Base-by-base conservation (phyloP, 179 eudicot species). In the Amaranthus tricolor region DNA sequence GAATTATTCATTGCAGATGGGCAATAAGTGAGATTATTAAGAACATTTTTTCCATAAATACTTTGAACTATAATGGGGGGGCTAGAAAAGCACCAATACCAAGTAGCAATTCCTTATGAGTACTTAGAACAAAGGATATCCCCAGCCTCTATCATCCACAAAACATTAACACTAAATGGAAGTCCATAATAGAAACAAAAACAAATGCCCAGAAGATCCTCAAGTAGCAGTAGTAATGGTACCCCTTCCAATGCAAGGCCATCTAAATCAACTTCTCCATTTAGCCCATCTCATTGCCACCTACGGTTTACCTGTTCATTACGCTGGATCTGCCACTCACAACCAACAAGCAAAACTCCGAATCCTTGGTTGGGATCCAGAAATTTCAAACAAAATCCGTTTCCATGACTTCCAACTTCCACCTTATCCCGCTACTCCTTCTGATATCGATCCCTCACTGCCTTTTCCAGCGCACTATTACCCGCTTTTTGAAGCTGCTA, bases 391-490 rank as follows among this genome's bases (percentile, higher is more conserved):
- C 57, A 75, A 77, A 49, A 75, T 88, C 50, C 74, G 74, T 7
- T 87, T 89, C 68, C 93, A 89, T 51, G 89, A 84, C 19, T 60
- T 89, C 9, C 70, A 74, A 10, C 73, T 71, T 60, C 87, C 89
- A 59, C 24, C 71, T 19, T 84, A 80, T 69, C 74, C 72, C 8
- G 0, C 61, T 9, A 79, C 83, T 19, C 75, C 79, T 52, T 83
- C 88, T 1, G 53, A 77, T 72, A 83, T 82, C 0, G 62, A 81
- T 69, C 57, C 83, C 48, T 4, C 75, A 47, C 15, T 50, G 0
- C 84, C 79, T 15, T 91, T 83, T 72, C 92, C 91, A 0, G 56
- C 81, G 1, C 92, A 88, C 65, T 82, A 88, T 17, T 81, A 78
- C 13, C 84, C 88, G 0, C 74, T 83, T 6, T 84, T 86, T 11